phyloP scores from a whole-genome alignment of 2,329 filamentous ascomycete species.

The Fusarium phyllophilum region DNA sequence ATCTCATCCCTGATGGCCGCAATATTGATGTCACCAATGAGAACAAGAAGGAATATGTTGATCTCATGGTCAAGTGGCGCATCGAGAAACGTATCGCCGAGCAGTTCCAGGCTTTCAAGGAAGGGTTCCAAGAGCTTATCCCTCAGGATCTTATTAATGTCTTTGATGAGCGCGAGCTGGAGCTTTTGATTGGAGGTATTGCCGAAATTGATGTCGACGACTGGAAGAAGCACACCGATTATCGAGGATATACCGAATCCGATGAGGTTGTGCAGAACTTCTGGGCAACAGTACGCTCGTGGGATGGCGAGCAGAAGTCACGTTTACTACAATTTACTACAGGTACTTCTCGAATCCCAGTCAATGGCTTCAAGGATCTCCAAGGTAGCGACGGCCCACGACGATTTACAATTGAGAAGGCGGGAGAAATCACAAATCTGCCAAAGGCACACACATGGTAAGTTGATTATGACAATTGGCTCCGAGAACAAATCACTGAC shows the following conservation, averaged over 20 bases:
- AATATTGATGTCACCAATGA: slow-evolving; percentile 97
- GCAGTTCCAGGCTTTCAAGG: slow-evolving; percentile 97
- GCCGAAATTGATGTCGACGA: slow-evolving; percentile 99
- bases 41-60: slow-evolving; percentile 99
- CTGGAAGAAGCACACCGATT: slow-evolving; percentile 99
- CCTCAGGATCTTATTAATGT: slow-evolving; percentile 97
- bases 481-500: slow-evolving; percentile 34
- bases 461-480: slow-evolving; percentile 49
- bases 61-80: slow-evolving; percentile 98
- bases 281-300: slow-evolving; percentile 96
- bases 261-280: slow-evolving; percentile 98
- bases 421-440: slow-evolving; percentile 87
- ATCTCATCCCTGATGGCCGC: slow-evolving; percentile 88
- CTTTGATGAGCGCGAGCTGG: slow-evolving; percentile 96
- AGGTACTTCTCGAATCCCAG: slow-evolving; percentile 95
- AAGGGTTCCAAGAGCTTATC: slow-evolving; percentile 97
- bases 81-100: slow-evolving; percentile 98
- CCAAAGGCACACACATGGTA: slow-evolving; percentile 99
- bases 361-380: slow-evolving; percentile 99
- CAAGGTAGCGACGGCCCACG: slow-evolving; percentile 96
- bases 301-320: slow-evolving; percentile 99
- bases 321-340: slow-evolving; percentile 96
- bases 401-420: slow-evolving; percentile 98
- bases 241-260: slow-evolving; percentile 96
- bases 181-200: slow-evolving; percentile 96